Evolutionary conservation across 805 yeast species (phyloP), one percentile per base, ranked within the genome.

Genomic region (Wickerhamiella musiphila): DNA sequence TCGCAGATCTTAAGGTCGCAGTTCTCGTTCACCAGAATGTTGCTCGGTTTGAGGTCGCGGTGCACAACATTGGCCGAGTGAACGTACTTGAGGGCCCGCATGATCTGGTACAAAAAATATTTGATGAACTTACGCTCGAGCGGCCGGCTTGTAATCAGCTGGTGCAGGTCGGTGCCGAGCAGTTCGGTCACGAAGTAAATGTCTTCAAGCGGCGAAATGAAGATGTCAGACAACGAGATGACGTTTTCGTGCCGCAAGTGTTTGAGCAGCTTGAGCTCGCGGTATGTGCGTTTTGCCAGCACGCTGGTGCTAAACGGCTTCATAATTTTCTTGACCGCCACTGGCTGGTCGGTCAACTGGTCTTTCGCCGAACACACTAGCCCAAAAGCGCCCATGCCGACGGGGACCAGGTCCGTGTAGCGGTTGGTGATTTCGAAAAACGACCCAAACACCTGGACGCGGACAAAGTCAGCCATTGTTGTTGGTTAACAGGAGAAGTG

Each of bases 331-430:
- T 90, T 90, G 39, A 90, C 90, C 29, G 99, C 99, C 23, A 90
- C 98, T 44, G 77, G 81, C 54, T 84, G 94, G 34, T 71, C 73
- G 0, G 94, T 83, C 38, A 84, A 66, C 44, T 75, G 79, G 56
- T 90, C 98, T 35, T 75, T 70, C 1, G 98, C 99, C 6, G 94
- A 82, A 52, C 98, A 90, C 24, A 90, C 99, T 13, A 90, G 66
- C 4, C 99, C 99, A 53, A 90, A 90, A 6, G 98, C 98, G 17
- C 99, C 99, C 99, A 90, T 90, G 0, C 99, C 99, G 31, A 90
- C 94, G 2, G 99, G 98, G 49, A 83, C 86, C 39, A 90, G 65
- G 50, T 86, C 94, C 4, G 79, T 69, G 58, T 90, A 90, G 12
- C 49, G 46, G 29, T 44, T 43, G 17, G 50, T 46, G 34, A 47